A percentile compares a stretch with the other conserved stretches of the same genome.
These are phyloP conservation scores for Amanita subjunquillea DNA, from an alignment of 768 basidiomycete species.

Conservation along the genomic window DNA sequence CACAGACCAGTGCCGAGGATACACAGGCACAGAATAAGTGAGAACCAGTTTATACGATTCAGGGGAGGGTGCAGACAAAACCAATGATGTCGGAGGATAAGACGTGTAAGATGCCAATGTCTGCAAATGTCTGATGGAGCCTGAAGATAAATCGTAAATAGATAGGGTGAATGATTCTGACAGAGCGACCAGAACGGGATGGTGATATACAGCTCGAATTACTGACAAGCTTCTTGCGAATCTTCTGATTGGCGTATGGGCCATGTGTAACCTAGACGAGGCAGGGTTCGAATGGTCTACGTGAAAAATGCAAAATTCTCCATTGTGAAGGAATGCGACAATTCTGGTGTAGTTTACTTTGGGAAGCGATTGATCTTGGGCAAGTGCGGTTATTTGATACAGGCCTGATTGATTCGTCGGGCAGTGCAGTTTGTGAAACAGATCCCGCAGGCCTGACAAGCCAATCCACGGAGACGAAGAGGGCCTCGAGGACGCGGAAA, in stretches of 20 bases:
- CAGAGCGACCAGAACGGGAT: constrained; percentile 67
- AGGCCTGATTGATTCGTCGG: constrained; percentile 22
- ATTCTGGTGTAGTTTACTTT: constrained; percentile 32
- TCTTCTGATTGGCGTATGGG: constrained; percentile 36
- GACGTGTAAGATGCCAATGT: constrained; percentile 71
- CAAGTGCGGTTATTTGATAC: constrained; percentile 49
- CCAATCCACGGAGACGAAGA: constrained; percentile 24
- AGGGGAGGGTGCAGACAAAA: constrained; percentile 55
- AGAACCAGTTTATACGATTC: constrained; percentile 62
- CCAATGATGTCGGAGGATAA: constrained; percentile 70
- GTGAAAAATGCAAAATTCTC: constrained; percentile 53
- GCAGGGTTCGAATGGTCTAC: constrained; percentile 36
- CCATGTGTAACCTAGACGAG: constrained; percentile 29
- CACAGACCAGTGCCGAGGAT: constrained; percentile 72
- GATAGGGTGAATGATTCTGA: constrained; percentile 58
- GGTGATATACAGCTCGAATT: constrained; percentile 64
- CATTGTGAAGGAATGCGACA: constrained; percentile 54
- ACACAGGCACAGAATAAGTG: constrained; percentile 68
- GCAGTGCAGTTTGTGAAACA: constrained; percentile 31
- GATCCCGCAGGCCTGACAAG: constrained; percentile 23
- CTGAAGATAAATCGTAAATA: constrained; percentile 58
- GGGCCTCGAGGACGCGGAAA: constrained; percentile 41
- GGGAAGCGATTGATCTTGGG: constrained; percentile 68
- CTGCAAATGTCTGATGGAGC: constrained; percentile 44
- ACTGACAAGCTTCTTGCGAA: constrained; percentile 33